Evolutionary conservation across 1,284 basidiomycete species (phyloP).

Genomic region (Tilletia indica): DNA sequence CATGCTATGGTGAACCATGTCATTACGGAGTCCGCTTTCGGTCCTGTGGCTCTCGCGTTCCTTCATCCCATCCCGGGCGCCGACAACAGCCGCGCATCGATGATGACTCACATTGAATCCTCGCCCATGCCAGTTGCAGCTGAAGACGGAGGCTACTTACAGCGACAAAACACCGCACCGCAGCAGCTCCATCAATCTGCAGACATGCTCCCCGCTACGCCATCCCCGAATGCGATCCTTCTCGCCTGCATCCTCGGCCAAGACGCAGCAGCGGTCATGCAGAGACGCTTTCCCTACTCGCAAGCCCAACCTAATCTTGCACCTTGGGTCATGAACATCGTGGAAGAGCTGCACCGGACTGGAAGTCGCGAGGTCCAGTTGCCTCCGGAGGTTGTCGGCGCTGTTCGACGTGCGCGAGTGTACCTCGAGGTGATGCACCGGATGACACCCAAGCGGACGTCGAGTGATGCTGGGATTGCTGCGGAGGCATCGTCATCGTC

Average conservation of each 20-base stretch:
- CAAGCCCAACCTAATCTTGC: background rate
- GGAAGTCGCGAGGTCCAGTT: constrained; percentile 25
- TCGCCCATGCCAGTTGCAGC: constrained; percentile 6
- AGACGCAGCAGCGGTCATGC: constrained; percentile 18
- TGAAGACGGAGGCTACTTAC: background rate
- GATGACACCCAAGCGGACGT: background rate
- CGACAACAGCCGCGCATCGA: background rate
- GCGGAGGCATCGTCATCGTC: constrained; percentile 1
- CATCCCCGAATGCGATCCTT: constrained; percentile 7
- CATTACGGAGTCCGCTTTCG: background rate
- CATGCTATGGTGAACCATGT: background rate
- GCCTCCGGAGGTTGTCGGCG: constrained; percentile 22
- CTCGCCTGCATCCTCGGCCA: constrained; percentile 18
- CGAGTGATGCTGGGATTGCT: background rate
- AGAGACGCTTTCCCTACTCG: constrained; percentile 19
- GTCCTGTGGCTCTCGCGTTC: constrained; percentile 1
- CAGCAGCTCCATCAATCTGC: too few species aligned
- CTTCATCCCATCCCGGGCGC: background rate
- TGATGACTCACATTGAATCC: background rate
- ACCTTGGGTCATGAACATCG: constrained; percentile 17
- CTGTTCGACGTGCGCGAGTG: constrained; percentile 23
- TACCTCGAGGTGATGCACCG: constrained; percentile 17
- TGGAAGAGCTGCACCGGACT: constrained; percentile 19
- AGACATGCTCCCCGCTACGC: background rate
- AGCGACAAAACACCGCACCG: background rate